Evolutionary conservation across 768 basidiomycete genomes (phyloP).

Genomic region (Calocybe gangraenosa): DNA sequence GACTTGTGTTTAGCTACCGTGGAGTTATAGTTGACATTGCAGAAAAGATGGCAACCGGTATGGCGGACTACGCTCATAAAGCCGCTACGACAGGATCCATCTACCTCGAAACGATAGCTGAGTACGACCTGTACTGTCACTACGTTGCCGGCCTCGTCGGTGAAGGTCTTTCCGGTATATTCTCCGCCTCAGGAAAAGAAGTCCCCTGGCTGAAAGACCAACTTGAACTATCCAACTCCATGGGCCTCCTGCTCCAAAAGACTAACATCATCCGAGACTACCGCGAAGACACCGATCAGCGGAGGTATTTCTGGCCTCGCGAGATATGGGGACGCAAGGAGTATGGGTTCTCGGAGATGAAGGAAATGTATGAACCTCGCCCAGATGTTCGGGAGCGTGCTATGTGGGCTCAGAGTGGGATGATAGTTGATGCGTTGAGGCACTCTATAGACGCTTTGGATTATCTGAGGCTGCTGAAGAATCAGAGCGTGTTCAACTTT

Average conservation of each 20-base stretch:
- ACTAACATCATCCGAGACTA: slow-evolving; percentile 97
- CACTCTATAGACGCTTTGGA: slow-evolving; percentile 87
- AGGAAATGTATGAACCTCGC: slow-evolving; percentile 58
- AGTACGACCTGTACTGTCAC: slow-evolving; percentile 98
- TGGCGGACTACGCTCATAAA: slow-evolving; percentile 93
- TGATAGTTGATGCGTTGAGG: slow-evolving; percentile 83
- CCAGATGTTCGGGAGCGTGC: slow-evolving; percentile 52
- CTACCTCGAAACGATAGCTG: slow-evolving; percentile 70
- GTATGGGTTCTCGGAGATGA: slow-evolving; percentile 70
- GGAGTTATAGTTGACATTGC: slow-evolving; percentile 79
- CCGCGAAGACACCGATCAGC: slow-evolving; percentile 84
- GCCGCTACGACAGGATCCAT: slow-evolving; percentile 66
- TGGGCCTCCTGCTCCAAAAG: slow-evolving; percentile 96
- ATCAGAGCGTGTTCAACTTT: slow-evolving; percentile 94
- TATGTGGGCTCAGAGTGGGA: slow-evolving; percentile 78
- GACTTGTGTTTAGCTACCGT: slow-evolving; percentile 75
- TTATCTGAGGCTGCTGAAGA: slow-evolving; percentile 81
- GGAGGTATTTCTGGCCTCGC: slow-evolving; percentile 89
- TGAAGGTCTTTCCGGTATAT: slow-evolving; percentile 88
- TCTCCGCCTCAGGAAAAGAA: slow-evolving; percentile 84
- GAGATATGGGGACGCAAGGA: slow-evolving; percentile 76
- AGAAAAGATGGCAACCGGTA: slow-evolving; percentile 86
- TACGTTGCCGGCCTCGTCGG: slow-evolving; percentile 98
- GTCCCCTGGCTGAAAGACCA: slow-evolving; percentile 67
- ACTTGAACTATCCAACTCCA: slow-evolving; percentile 86